These are phyloP conservation scores for Blastocystis sp. DNA, from an alignment of 352 stramenopile genomes.

Conservation along the genomic window DNA sequence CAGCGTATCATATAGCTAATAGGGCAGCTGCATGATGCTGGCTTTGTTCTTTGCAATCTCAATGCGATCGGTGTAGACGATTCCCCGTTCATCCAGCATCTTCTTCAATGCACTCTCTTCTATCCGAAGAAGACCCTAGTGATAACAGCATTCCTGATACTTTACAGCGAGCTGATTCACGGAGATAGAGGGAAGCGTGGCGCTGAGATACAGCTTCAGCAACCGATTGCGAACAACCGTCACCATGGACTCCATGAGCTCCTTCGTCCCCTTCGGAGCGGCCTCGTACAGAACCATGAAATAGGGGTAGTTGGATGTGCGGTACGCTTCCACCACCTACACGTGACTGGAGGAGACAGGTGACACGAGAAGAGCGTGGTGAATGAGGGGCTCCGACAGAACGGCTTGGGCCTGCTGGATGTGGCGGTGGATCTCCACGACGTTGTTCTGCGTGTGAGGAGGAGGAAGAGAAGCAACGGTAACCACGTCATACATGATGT, in stretches of 20 bases:
- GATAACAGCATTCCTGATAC: not conserved
- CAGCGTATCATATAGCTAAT: not conserved
- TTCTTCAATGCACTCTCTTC: not conserved
- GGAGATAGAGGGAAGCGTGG: not conserved
- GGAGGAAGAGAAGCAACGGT: not conserved
- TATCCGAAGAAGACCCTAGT: not conserved
- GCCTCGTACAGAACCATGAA: conserved; percentile 27
- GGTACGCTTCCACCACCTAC: conserved; percentile 28
- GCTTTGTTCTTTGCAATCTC: conserved; percentile 10
- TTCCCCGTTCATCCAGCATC: not conserved
- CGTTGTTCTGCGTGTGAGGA: not conserved
- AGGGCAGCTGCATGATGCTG: conserved; percentile 16
- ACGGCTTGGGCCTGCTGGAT: not conserved
- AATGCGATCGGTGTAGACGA: not conserved
- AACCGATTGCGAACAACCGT: not conserved
- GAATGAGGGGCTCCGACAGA: conserved; percentile 11
- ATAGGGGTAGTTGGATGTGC: conserved; percentile 10
- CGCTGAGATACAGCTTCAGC: conserved; percentile 17
- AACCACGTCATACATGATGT: conserved; percentile 34
- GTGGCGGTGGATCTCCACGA: conserved; percentile 26
- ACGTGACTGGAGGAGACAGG: not conserved
- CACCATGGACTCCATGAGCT: conserved; percentile 21
- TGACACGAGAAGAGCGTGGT: conserved; percentile 26
- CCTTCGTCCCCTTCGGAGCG: not conserved
- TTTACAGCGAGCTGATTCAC: conserved; percentile 18